Base-by-base conservation (phyloP, 305 asterid species). In the Euphrasia arctica region DNA sequence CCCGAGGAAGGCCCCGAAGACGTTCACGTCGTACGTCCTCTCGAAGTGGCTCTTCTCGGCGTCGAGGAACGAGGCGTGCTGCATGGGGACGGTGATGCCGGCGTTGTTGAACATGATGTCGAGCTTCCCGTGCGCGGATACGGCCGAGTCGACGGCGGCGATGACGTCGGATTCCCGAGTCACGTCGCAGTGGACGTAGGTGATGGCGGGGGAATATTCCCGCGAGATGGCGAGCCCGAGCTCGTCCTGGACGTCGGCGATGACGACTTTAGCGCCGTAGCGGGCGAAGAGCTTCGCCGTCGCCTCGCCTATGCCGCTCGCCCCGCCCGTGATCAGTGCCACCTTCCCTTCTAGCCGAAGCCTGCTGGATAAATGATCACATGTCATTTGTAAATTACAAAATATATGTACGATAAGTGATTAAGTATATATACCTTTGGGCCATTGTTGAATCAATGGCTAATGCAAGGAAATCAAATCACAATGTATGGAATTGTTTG, bases 71-170 rank as follows among this genome's bases (percentile, higher is more conserved):
- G 63, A 57, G 7, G 45, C 5, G 51, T 13, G 4, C 7, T 36
- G 67, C 49, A 32, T n/a, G 25, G 70, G 15, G 1, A 5, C 56
- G 3, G 55, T 50, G 32, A 50, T 70, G 5, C 75, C 75, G 4
- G 75, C 75, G 45, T 64, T 70, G 69, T 42, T 57, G 70, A 47
- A 63, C 70, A 70, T 51, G 27, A 70, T 70, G 65, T 64, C 70
- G 9, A 70, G 55, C 11, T 41, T 39, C 0, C 75, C 74, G 22
- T 55, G 54, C 13, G 48, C 43, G 13, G 62, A 2, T 0, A 64
- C 56, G 0, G 66, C 60, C 3, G 15, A 2, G 11, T 70, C 69
- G 0, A 70, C 66, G 28, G 65, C 61, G 5, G 9, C 41, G 32
- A 14, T 18, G n/a, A 64, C 48, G 31, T 70, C 70, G 10, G 65